Percentiles rank a stretch among this genome's conserved stretches.
phyloP scores from a whole-genome alignment of 2,329 filamentous ascomycete species.

The Ceratocystis smalleyi region DNA sequence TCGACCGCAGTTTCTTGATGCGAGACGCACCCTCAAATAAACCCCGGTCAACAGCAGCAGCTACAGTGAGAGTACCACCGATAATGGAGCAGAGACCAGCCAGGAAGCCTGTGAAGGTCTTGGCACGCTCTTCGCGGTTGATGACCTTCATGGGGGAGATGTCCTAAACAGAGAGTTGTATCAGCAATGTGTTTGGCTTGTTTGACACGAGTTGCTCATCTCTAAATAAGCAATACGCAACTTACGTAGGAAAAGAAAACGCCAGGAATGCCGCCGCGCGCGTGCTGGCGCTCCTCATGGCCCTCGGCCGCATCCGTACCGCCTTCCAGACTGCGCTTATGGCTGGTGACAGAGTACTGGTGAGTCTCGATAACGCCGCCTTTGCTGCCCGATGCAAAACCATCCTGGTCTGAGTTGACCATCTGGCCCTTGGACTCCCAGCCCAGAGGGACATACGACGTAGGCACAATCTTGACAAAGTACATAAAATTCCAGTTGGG shows the following conservation, averaged over 20 bases:
- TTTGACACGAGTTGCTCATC: not conserved
- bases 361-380: slow-evolving; percentile 88
- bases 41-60: slow-evolving; percentile 79
- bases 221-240: slow-evolving; percentile 19
- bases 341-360: slow-evolving; percentile 94
- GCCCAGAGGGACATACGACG: slow-evolving; percentile 81
- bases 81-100: slow-evolving; percentile 90
- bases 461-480: slow-evolving; percentile 96
- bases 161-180: slow-evolving; percentile 39
- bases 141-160: slow-evolving; percentile 99
- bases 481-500: slow-evolving; percentile 96
- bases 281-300: slow-evolving; percentile 82
- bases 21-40: slow-evolving; percentile 76
- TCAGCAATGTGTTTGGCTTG: not conserved
- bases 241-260: slow-evolving; percentile 97
- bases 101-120: slow-evolving; percentile 82
- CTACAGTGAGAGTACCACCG: slow-evolving; percentile 87
- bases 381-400: slow-evolving; percentile 47
- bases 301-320: slow-evolving; percentile 75
- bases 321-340: slow-evolving; percentile 74
- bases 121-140: slow-evolving; percentile 79
- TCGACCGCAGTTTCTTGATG: slow-evolving; percentile 69
- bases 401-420: slow-evolving; percentile 42
- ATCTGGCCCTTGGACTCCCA: slow-evolving; percentile 49
- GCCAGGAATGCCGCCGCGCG: slow-evolving; percentile 80